phyloP scores from a whole-genome alignment of 805 yeast species.

The Candida ponderosae region DNA sequence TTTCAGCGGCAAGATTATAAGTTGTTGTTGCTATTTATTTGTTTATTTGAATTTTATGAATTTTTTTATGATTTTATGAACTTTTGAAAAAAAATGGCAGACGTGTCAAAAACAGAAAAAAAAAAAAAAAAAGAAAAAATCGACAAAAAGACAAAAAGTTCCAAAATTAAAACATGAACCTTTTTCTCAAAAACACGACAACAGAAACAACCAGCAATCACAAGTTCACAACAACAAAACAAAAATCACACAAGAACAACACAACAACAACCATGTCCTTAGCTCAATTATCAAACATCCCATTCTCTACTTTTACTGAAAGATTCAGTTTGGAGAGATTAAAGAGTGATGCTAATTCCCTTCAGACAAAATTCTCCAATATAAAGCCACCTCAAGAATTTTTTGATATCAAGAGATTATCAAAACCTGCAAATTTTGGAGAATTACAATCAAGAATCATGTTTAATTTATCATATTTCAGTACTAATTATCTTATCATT shows the following conservation, averaged over 20 bases:
- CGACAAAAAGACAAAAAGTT: too few species aligned
- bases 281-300: constrained; percentile 29
- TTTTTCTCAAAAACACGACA: too few species aligned
- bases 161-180: too few species aligned
- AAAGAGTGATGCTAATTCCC: constrained; percentile 36
- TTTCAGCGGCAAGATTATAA: too few species aligned
- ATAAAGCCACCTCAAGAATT: constrained; percentile 90
- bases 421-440: constrained; percentile 84
- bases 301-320: constrained; percentile 34
- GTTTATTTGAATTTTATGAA: too few species aligned
- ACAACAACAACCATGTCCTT: constrained; percentile 19
- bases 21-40: too few species aligned
- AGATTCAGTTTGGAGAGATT: constrained; percentile 42
- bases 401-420: constrained; percentile 80
- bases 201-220: too few species aligned
- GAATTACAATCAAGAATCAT: constrained; percentile 86
- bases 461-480: constrained; percentile 80
- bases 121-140: too few species aligned
- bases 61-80: too few species aligned
- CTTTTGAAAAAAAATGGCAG: too few species aligned
- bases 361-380: constrained; percentile 61
- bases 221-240: too few species aligned
- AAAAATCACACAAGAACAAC: not conserved
- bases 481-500: constrained; percentile 76
- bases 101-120: too few species aligned